Evolutionary conservation across 2,329 filamentous ascomycete species (phyloP).

Genomic region (Fusarium sp.): DNA sequence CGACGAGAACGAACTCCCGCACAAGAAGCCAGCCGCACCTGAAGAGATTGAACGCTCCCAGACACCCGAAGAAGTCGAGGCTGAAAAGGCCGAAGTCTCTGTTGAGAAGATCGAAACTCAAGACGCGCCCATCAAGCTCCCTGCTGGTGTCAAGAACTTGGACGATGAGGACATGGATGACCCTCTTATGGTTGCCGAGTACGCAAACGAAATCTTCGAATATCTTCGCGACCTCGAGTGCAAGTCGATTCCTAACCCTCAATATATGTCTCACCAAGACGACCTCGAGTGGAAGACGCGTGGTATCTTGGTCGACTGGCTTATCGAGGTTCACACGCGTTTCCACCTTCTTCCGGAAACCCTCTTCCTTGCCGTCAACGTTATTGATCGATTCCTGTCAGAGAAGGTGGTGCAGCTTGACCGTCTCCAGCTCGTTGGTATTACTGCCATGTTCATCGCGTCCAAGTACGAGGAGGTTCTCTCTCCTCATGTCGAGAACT

Average conservation of each 20-base stretch:
- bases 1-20: slow-evolving; percentile 75
- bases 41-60: slow-evolving; percentile 51
- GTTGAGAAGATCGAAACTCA: slow-evolving; percentile 30
- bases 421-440: slow-evolving; percentile 93
- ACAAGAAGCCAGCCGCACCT: slow-evolving; percentile 72
- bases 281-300: slow-evolving; percentile 99
- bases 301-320: slow-evolving; percentile 96
- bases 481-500: slow-evolving; percentile 96
- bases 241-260: slow-evolving; percentile 82
- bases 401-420: slow-evolving; percentile 96
- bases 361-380: slow-evolving; percentile 95
- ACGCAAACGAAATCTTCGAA: slow-evolving; percentile 96
- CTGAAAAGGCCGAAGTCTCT: slow-evolving; percentile 14
- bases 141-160: slow-evolving; percentile 67
- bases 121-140: slow-evolving; percentile 23
- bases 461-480: slow-evolving; percentile 99
- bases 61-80: slow-evolving; percentile 46
- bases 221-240: slow-evolving; percentile 89
- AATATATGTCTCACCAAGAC: slow-evolving; percentile 95
- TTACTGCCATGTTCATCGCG: slow-evolving; percentile 99
- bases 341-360: slow-evolving; percentile 97
- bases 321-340: slow-evolving; percentile 96
- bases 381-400: slow-evolving; percentile 97
- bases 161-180: slow-evolving; percentile 92
- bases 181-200: slow-evolving; percentile 97